Conservation (phyloP, 148 eudicot species). For the Pharnaceum exiguum region DNA sequence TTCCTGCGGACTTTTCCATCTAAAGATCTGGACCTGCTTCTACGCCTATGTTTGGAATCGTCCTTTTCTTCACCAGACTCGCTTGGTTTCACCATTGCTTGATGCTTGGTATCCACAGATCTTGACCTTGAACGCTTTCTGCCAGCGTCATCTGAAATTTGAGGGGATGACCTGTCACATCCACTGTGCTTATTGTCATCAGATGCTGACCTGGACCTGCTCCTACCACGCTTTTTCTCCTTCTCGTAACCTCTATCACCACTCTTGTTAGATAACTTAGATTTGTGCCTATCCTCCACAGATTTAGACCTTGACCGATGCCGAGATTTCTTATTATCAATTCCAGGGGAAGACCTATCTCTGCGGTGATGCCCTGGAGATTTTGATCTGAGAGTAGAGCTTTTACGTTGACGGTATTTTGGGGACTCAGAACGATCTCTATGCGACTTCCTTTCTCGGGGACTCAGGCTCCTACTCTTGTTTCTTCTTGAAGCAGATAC, state of each 20-base stretch:
- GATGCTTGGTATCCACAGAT: slow-evolving; percentile 24
- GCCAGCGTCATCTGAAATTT: slow-evolving; percentile 32
- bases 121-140: slow-evolving; percentile 33
- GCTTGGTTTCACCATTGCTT: slow-evolving; percentile 11
- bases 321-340: slow-evolving; percentile 41
- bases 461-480: slow-evolving; percentile 71
- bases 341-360: slow-evolving; percentile 47
- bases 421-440: slow-evolving; percentile 60
- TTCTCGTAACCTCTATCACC: slow-evolving; percentile 21
- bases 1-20: slow-evolving; percentile 33
- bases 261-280: slow-evolving; percentile 22
- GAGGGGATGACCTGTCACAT: slow-evolving; percentile 26
- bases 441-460: slow-evolving; percentile 55
- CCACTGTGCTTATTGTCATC: slow-evolving; percentile 19
- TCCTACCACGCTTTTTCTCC: slow-evolving; percentile 21
- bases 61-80: slow-evolving; percentile 19
- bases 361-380: slow-evolving; percentile 57
- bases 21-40: slow-evolving; percentile 39
- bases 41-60: slow-evolving; percentile 13
- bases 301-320: slow-evolving; percentile 69
- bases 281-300: slow-evolving; percentile 23
- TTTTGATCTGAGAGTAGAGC: slow-evolving; percentile 48
- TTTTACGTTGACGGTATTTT: slow-evolving; percentile 36
- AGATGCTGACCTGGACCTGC: slow-evolving; percentile 35
- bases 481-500: slow-evolving; percentile 61